Conservation (phyloP, 176 grass and related monocot genomes). For the Bothriochloa decipiens region DNA sequence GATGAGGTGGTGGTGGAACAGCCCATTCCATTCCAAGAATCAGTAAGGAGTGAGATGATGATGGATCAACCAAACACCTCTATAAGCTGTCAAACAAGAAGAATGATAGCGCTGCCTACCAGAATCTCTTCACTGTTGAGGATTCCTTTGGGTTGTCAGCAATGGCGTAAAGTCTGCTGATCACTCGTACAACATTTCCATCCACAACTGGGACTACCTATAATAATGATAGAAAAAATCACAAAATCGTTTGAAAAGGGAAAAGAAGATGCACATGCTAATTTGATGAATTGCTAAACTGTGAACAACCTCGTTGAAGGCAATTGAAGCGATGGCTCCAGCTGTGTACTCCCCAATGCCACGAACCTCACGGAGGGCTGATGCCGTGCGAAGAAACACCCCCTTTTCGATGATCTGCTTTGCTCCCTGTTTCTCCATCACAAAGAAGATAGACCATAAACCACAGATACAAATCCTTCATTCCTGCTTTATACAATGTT, state of each 20-base stretch:
- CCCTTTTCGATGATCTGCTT: constrained; percentile 68
- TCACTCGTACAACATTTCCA: constrained; percentile 88
- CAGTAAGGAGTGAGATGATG: neutral
- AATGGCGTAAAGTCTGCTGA: constrained; percentile 83
- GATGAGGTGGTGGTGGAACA: neutral
- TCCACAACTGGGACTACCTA: constrained; percentile 86
- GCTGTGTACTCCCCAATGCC: constrained; percentile 96
- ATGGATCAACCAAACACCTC: neutral
- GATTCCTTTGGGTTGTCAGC: constrained; percentile 86
- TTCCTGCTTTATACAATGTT: neutral
- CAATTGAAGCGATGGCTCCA: constrained; percentile 93
- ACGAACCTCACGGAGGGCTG: constrained; percentile 62
- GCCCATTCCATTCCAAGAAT: neutral
- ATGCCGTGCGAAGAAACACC: constrained; percentile 64
- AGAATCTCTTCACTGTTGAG: constrained; percentile 74
- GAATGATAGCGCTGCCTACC: constrained; percentile 43
- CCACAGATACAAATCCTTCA: neutral
- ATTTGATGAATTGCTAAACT: neutral
- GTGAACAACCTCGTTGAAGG: constrained; percentile 75
- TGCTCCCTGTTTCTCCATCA: constrained; percentile 66
- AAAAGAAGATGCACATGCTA: neutral
- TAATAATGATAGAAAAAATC: constrained; percentile 27
- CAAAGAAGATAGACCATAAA: constrained; percentile 8
- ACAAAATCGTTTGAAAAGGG: constrained; percentile 31
- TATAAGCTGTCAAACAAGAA: constrained; percentile 15